Evolutionary conservation across 495 filamentous ascomycete genomes (phyloP), one percentile per base, ranked within the genome.

Genomic region (Podospora conica): DNA sequence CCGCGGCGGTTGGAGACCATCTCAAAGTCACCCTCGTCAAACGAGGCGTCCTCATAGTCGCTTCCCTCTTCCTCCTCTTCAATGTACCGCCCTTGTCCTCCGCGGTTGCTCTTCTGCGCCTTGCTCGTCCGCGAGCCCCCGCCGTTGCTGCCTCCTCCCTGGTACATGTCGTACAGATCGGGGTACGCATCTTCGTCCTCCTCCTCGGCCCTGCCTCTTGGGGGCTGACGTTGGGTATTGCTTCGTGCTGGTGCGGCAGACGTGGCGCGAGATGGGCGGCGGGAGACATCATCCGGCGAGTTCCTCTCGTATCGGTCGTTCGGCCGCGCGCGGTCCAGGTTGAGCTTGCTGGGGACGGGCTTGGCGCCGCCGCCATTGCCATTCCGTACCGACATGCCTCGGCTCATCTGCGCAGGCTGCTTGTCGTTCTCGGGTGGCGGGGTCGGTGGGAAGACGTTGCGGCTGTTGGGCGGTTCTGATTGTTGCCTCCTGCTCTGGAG

Each of bases 391-490:
- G 84, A 86, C 29, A 81, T 79, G 29, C 78, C 84, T 11, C 84
- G 76, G 70, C 73, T 83, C 74, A 83, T 74, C 21, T 71, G 70
- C 12, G 72, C 66, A 7, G 81, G 40, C 40, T 48, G 80, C 68
- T 82, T 84, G 68, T 92, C 92, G 68, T 85, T 84, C 78, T 98
- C 96, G 53, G 95, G 96, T 7, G 95, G 95, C 58, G 95, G 95
- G 18, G 95, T 98, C 33, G 95, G 95, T 6, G 95, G 95, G 82
- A 98, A 97, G 58, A 93, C 84, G 75, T 92, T 94, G 66, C 94
- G 90, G 71, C 68, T 70, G 67, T 86, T 86, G 24, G 94, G 79
- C 8, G 93, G 92, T 20, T 94, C 92, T 68, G 93, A 93, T 70
- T 95, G 91, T 73, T 96, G 92, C 65, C 92, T 84, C 71, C 86